Evolutionary conservation across 2,329 filamentous ascomycete species (phyloP).

Genomic region (Pseudogymnoascus verrucosus): DNA sequence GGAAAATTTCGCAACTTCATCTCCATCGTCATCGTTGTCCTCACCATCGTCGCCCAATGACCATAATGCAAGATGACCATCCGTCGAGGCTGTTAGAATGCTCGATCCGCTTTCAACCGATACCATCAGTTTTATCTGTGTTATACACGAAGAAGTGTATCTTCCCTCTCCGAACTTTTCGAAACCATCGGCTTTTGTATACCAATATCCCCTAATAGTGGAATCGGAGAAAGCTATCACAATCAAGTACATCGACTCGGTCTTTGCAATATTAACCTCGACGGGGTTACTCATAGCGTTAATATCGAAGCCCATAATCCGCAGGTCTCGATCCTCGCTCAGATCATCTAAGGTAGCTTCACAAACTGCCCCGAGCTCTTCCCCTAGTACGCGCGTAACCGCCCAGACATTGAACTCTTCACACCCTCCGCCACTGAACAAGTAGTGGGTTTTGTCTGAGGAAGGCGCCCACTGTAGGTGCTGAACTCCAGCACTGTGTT

Average conservation of each 20-base stretch:
- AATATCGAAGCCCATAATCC: constrained; percentile 77
- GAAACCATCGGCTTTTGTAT: constrained; percentile 35
- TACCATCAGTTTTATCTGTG: constrained; percentile 42
- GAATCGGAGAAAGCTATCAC: constrained; percentile 81
- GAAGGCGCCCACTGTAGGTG: constrained; percentile 59
- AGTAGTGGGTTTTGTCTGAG: constrained; percentile 34
- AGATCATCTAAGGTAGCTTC: constrained; percentile 47
- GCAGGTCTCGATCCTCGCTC: constrained; percentile 53
- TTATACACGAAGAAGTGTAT: constrained; percentile 70
- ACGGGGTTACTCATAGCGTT: constrained; percentile 9
- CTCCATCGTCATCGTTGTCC: neutral
- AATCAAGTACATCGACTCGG: constrained; percentile 42
- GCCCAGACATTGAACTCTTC: constrained; percentile 90
- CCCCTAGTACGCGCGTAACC: constrained; percentile 40
- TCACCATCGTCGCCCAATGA: constrained; percentile 14
- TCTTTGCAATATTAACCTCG: neutral
- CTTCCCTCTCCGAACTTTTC: constrained; percentile 42
- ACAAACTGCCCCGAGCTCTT: constrained; percentile 46
- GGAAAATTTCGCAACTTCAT: neutral
- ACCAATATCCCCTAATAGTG: constrained; percentile 54
- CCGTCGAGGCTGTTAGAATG: constrained; percentile 67
- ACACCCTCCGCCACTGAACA: constrained; percentile 80
- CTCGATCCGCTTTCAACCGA: constrained; percentile 31
- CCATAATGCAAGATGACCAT: constrained; percentile 67
- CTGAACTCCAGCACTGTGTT: constrained; percentile 79